Evolutionary conservation across 2,329 filamentous ascomycete species (phyloP).

Genomic region (Monosporascus ibericus): DNA sequence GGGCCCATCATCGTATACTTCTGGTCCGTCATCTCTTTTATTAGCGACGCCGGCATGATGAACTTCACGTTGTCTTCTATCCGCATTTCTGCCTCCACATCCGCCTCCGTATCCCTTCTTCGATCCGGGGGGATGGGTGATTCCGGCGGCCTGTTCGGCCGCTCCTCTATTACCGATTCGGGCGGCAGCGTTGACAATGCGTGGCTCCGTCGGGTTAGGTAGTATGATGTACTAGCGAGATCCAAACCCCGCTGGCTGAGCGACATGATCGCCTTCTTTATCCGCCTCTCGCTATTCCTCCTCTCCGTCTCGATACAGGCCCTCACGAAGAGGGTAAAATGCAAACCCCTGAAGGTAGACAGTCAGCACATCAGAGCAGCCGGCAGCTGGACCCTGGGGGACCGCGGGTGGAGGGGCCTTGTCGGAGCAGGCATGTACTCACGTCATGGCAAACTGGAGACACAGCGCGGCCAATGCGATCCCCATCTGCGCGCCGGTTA

Average conservation of each 20-base stretch:
- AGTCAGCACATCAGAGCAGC: neutral
- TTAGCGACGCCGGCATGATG: neutral
- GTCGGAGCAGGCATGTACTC: neutral
- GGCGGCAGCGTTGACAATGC: neutral
- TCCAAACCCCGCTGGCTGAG: neutral
- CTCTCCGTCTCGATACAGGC: neutral
- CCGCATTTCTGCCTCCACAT: neutral
- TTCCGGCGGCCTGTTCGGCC: neutral
- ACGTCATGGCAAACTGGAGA: neutral
- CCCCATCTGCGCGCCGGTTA: neutral
- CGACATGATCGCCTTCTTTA: neutral
- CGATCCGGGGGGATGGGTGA: neutral
- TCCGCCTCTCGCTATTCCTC: slow-evolving; percentile 1
- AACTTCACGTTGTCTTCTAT: neutral
- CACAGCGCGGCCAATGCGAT: neutral
- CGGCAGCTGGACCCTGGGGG: neutral
- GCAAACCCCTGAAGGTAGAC: neutral
- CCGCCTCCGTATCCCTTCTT: neutral
- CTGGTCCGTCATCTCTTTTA: neutral
- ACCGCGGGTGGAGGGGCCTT: neutral
- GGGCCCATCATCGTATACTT: neutral
- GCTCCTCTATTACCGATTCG: neutral
- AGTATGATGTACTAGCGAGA: neutral
- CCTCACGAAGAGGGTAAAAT: neutral
- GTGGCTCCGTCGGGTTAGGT: neutral